Conservation (phyloP, 1,284 basidiomycete genomes). For the Ganoderma lucidum region DNA sequence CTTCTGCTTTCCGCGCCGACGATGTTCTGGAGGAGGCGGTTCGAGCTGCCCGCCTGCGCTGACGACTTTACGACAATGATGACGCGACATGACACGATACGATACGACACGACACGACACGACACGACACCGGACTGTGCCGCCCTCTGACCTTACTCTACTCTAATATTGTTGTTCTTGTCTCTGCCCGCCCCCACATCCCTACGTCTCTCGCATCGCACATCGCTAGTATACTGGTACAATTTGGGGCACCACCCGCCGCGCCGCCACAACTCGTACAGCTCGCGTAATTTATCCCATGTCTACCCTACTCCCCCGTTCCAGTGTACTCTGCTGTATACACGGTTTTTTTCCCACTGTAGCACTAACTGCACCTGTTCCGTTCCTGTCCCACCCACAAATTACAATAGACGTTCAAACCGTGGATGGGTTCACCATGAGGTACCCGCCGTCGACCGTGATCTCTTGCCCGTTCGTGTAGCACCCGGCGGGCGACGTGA, state of each 20-base stretch:
- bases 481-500: slow-evolving; percentile 72
- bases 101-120: slow-evolving; percentile 26
- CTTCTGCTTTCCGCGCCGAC: slow-evolving; percentile 5
- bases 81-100: slow-evolving; percentile 28
- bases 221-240: slow-evolving; percentile 17
- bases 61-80: slow-evolving; percentile 14
- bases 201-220: slow-evolving; percentile 5
- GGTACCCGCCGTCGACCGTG: slow-evolving; percentile 75
- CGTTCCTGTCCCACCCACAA: not conserved
- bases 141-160: not conserved
- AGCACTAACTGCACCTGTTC: slow-evolving; percentile 13
- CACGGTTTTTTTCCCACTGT: slow-evolving; percentile 8
- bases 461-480: slow-evolving; percentile 82
- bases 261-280: slow-evolving; percentile 14
- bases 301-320: slow-evolving; percentile 26
- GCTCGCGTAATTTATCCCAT: slow-evolving; percentile 33
- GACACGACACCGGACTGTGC: slow-evolving; percentile 30
- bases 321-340: slow-evolving; percentile 21
- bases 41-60: too few species aligned
- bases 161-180: not conserved
- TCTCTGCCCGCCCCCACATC: not conserved
- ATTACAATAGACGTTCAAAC: slow-evolving; percentile 24
- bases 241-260: not conserved
- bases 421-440: slow-evolving; percentile 72
- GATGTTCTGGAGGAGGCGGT: too few species aligned